Evolutionary conservation across 495 filamentous ascomycete species (phyloP).

Genomic region (Neurospora sp.): DNA sequence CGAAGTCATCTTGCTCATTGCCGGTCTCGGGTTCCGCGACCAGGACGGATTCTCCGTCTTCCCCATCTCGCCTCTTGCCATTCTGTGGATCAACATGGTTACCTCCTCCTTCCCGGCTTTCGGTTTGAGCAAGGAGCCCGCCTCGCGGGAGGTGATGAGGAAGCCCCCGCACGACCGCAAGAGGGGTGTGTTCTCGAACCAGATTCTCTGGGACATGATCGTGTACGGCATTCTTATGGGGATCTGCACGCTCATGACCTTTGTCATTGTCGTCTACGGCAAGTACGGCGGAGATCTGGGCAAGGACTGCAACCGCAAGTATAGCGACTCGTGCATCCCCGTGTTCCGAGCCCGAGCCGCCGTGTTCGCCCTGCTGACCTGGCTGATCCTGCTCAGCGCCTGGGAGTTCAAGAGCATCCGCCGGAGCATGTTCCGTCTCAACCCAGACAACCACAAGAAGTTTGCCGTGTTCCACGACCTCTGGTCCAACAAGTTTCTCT

Average conservation of each 20-base stretch:
- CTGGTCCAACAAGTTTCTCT: constrained; percentile 63
- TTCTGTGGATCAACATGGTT: constrained; percentile 71
- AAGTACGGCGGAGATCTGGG: constrained; percentile 48
- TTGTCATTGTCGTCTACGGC: constrained; percentile 60
- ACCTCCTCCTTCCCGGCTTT: constrained; percentile 69
- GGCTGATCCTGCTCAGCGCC: constrained; percentile 60
- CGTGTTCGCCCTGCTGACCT: constrained; percentile 67
- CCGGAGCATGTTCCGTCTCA: constrained; percentile 58
- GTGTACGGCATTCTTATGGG: constrained; percentile 66
- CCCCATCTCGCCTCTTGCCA: constrained; percentile 63
- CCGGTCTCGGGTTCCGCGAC: constrained; percentile 66
- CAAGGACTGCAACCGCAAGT: constrained; percentile 52
- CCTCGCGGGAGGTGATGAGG: constrained; percentile 56
- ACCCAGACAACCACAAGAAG: constrained; percentile 39
- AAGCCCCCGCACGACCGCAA: constrained; percentile 59
- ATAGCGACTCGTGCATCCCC: constrained; percentile 42
- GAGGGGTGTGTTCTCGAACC: constrained; percentile 57
- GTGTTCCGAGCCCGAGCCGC: constrained; percentile 72
- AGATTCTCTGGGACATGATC: constrained; percentile 63
- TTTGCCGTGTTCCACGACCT: constrained; percentile 54
- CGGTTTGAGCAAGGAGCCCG: constrained; percentile 62
- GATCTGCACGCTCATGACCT: constrained; percentile 54
- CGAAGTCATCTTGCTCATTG: constrained; percentile 60
- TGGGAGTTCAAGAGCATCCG: constrained; percentile 70
- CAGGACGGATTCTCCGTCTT: constrained; percentile 54